These are phyloP conservation scores for Emmonsiellopsis sp. DNA, from an alignment of 2,329 filamentous ascomycete species.

Conservation along the genomic window DNA sequence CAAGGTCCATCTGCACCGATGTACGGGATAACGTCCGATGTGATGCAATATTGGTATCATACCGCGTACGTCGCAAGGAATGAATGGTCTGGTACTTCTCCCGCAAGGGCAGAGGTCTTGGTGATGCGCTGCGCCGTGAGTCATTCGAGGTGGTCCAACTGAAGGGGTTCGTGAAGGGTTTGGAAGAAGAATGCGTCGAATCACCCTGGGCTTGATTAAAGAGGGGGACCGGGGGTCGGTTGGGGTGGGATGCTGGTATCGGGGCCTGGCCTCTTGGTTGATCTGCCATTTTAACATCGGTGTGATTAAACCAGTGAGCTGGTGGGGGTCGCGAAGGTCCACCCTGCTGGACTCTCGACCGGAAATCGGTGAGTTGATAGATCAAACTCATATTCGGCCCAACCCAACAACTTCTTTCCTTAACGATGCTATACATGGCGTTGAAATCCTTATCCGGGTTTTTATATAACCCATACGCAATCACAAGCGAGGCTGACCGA, in stretches of 20 bases:
- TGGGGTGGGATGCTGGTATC: not conserved
- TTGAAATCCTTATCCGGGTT: conserved; percentile 54
- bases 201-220: not conserved
- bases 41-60: conserved; percentile 3
- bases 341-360: conserved; percentile 31
- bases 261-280: not conserved
- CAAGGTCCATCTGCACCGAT: conserved; percentile 25
- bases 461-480: conserved; percentile 58
- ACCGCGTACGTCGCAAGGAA: conserved; percentile 8
- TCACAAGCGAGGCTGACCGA: conserved; percentile 56
- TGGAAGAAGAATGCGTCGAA: conserved; percentile 2
- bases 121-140: conserved; percentile 25
- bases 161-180: conserved; percentile 10
- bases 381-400: conserved; percentile 62
- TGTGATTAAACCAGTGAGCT: conserved; percentile 27
- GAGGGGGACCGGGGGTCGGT: conserved; percentile 5
- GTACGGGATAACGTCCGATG: conserved; percentile 10
- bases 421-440: conserved; percentile 56
- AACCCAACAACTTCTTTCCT: conserved; percentile 57
- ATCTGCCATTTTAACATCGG: conserved; percentile 11
- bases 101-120: conserved; percentile 30
- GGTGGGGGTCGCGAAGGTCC: conserved; percentile 23
- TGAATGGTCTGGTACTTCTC: conserved; percentile 24
- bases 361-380: conserved; percentile 59
- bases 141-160: conserved; percentile 9